Percentiles rank a stretch among this genome's conserved stretches.
phyloP scores from a whole-genome alignment of 305 asterid species.

The Ilex paraguariensis region DNA sequence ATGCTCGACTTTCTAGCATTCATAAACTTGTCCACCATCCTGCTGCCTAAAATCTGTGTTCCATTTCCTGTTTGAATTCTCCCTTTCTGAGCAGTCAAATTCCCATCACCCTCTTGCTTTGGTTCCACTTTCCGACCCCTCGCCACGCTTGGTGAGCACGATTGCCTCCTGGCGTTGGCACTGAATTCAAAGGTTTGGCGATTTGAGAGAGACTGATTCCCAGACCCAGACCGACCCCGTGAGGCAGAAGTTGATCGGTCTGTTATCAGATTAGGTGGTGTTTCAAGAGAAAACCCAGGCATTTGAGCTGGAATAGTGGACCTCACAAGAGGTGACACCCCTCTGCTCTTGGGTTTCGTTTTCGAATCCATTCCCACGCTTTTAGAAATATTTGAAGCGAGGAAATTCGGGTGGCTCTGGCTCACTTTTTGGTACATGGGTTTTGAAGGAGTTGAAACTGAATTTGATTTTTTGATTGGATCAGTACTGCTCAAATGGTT shows the following conservation, averaged over 20 bases:
- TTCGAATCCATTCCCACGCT: constrained; percentile 16
- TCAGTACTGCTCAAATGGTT: constrained; percentile 14
- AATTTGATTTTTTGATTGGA: constrained; percentile 22
- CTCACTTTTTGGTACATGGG: constrained; percentile 24
- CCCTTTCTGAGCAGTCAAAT: neutral
- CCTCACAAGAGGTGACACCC: constrained; percentile 37
- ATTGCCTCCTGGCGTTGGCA: constrained; percentile 26
- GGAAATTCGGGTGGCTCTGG: constrained; percentile 5
- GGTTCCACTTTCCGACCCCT: constrained; percentile 39
- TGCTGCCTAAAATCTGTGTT: constrained; percentile 58
- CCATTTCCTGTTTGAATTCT: constrained; percentile 21
- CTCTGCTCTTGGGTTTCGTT: constrained; percentile 32
- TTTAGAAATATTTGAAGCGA: constrained; percentile 35
- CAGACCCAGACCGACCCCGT: constrained; percentile 4
- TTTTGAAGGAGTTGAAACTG: constrained; percentile 11
- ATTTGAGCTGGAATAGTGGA: constrained; percentile 17
- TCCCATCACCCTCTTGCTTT: neutral
- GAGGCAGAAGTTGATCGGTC: constrained; percentile 21
- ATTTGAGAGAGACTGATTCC: neutral
- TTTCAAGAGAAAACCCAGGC: constrained; percentile 27
- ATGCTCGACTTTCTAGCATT: constrained; percentile 42
- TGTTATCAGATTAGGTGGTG: constrained; percentile 46
- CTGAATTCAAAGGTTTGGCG: neutral
- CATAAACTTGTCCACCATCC: constrained; percentile 72
- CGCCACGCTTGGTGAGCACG: constrained; percentile 50